These are phyloP conservation scores for Leccinum fibrillosum DNA, from an alignment of 768 basidiomycete genomes.

Conservation along the genomic window DNA sequence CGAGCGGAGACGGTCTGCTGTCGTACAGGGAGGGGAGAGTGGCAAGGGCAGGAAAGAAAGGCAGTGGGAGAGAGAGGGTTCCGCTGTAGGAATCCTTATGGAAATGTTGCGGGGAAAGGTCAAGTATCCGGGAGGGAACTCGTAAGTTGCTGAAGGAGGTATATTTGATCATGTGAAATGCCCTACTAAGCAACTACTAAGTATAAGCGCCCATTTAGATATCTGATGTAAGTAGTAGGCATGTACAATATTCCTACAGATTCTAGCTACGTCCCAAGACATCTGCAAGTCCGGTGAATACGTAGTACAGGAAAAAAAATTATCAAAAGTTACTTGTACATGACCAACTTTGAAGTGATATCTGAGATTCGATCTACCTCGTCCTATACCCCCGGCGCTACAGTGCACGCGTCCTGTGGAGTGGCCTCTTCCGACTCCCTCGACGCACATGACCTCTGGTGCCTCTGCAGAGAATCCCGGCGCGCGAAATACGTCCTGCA, in stretches of 20 bases:
- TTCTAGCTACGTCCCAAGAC: background rate
- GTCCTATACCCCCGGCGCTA: background rate
- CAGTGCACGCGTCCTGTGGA: background rate
- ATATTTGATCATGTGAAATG: background rate
- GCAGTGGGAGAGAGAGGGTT: constrained; percentile 23
- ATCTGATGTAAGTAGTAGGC: background rate
- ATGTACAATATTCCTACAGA: background rate
- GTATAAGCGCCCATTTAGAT: background rate
- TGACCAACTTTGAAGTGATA: too few relatives aligned
- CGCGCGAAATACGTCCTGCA: constrained; percentile 24
- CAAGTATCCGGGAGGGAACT: constrained; percentile 21
- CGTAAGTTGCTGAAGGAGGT: background rate
- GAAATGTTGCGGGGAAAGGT: constrained; percentile 28
- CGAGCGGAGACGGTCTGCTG: constrained; percentile 50
- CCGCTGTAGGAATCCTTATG: constrained; percentile 30
- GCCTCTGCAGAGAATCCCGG: constrained; percentile 24
- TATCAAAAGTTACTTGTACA: too few relatives aligned
- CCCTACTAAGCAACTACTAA: background rate
- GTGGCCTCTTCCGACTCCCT: background rate
- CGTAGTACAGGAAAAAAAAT: too few relatives aligned
- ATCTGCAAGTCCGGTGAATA: too few relatives aligned
- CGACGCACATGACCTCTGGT: constrained; percentile 11
- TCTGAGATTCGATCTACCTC: background rate
- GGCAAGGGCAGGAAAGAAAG: constrained; percentile 19
- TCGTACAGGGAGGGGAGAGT: constrained; percentile 47